Percentiles rank a stretch among this genome's conserved stretches.
phyloP scores from a whole-genome alignment of 2,329 filamentous ascomycete species.

The Clonostachys solani region DNA sequence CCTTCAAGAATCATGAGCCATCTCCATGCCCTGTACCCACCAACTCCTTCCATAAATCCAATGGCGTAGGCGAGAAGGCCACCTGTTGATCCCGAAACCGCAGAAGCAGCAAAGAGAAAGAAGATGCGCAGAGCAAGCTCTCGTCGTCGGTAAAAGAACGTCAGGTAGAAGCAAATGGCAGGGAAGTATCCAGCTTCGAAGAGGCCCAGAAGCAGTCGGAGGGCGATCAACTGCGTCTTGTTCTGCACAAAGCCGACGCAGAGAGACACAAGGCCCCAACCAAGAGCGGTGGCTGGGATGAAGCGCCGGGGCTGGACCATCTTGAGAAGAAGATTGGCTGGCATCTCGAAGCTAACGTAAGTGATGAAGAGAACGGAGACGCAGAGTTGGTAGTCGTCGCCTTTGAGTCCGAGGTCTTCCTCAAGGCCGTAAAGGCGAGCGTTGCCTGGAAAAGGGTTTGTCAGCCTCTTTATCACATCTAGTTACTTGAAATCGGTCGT shows the following conservation, averaged over 20 bases:
- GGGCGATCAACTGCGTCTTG: constrained; percentile 50
- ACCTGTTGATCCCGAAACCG: constrained; percentile 56
- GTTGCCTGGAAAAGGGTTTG: constrained; percentile 32
- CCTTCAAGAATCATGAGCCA: constrained; percentile 59
- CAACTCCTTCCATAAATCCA: constrained; percentile 51
- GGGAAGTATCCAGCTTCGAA: constrained; percentile 59
- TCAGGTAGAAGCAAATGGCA: constrained; percentile 46
- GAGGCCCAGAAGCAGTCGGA: constrained; percentile 51
- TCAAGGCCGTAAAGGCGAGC: constrained; percentile 53
- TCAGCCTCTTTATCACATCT: no score
- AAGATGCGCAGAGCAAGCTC: constrained; percentile 7
- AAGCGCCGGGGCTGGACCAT: constrained; percentile 39
- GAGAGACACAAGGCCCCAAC: constrained; percentile 51
- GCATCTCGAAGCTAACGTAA: constrained; percentile 34
- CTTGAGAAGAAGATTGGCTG: constrained; percentile 31
- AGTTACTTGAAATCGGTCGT: neutral
- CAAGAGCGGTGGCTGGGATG: constrained; percentile 24
- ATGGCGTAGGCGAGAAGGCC: constrained; percentile 59
- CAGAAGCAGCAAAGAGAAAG: constrained; percentile 32
- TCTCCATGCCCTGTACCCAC: constrained; percentile 52
- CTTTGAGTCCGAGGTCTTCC: constrained; percentile 49
- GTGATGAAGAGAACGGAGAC: constrained; percentile 35
- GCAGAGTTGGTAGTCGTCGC: constrained; percentile 52
- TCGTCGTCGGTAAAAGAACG: constrained; percentile 7
- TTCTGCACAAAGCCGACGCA: constrained; percentile 52